These are phyloP conservation scores for Orbilia javanica DNA, from an alignment of 2,329 filamentous ascomycete species.

Conservation along the genomic window DNA sequence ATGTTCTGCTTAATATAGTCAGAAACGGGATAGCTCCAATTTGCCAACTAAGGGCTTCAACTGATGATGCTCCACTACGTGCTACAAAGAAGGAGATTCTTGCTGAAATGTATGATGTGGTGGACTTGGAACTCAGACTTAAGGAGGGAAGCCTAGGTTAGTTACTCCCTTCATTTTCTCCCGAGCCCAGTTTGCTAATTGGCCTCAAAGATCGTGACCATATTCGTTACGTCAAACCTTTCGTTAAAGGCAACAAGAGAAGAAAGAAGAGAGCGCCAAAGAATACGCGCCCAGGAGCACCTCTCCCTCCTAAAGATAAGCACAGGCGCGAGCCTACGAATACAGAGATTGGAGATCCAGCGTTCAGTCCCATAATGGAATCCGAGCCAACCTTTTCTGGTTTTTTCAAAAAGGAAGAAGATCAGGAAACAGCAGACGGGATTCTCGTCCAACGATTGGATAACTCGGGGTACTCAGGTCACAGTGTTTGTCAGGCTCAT, in stretches of 20 bases:
- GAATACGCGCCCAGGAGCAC: neutral
- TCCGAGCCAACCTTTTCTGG: neutral
- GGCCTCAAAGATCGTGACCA: conserved; percentile 18
- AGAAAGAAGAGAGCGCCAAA: conserved; percentile 27
- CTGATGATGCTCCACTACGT: conserved; percentile 41
- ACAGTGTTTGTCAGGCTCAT: conserved; percentile 7
- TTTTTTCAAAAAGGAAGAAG: conserved; percentile 31
- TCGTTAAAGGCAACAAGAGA: conserved; percentile 38
- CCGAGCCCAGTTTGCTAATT: neutral
- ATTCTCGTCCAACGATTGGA: conserved; percentile 9
- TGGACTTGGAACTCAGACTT: conserved; percentile 34
- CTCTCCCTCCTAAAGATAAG: conserved; percentile 11
- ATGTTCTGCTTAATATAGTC: conserved; percentile 36
- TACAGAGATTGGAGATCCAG: conserved; percentile 10
- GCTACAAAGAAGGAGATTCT: conserved; percentile 44
- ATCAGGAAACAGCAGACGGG: conserved; percentile 22
- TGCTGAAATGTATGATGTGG: conserved; percentile 50
- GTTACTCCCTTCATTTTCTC: neutral
- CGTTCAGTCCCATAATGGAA: neutral
- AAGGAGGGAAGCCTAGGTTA: conserved; percentile 31
- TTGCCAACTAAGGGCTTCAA: conserved; percentile 39
- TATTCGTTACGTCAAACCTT: conserved; percentile 31
- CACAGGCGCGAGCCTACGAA: neutral
- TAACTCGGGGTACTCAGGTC: neutral
- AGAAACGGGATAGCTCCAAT: conserved; percentile 38